Conservation (phyloP, 106 monocot species). For the Phalaenopsis aphrodite region DNA sequence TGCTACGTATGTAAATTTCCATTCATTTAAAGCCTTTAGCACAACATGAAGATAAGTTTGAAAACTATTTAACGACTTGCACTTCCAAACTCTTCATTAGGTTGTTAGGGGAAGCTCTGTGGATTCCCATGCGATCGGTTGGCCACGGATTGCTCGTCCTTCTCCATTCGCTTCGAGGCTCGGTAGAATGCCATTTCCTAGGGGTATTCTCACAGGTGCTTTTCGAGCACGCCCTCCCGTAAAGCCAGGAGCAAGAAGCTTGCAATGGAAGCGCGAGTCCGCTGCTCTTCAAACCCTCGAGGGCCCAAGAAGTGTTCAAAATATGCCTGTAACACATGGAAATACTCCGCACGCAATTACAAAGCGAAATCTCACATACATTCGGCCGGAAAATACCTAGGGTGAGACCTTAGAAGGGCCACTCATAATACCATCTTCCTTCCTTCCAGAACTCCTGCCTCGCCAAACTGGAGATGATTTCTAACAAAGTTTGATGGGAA, state of each 20-base stretch:
- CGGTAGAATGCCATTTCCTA: slow-evolving; percentile 42
- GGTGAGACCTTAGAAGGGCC: too few relatives aligned
- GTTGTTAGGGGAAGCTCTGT: slow-evolving; percentile 62
- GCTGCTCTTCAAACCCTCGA: slow-evolving; percentile 14
- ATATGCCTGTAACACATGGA: slow-evolving; percentile 3
- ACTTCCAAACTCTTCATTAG: slow-evolving; percentile 18
- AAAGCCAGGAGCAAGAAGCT: slow-evolving; percentile 66
- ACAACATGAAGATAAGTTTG: not conserved
- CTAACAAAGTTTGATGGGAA: not conserved
- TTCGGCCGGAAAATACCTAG: slow-evolving; percentile 38
- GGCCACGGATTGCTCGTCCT: slow-evolving; percentile 38
- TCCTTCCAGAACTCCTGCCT: not conserved
- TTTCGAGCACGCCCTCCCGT: slow-evolving; percentile 50
- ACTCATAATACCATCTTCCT: not conserved
- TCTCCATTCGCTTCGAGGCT: slow-evolving; percentile 41
- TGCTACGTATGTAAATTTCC: too few relatives aligned
- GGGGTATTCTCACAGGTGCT: slow-evolving; percentile 33
- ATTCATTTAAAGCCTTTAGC: not conserved
- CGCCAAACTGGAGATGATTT: not conserved
- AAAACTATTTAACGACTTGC: not conserved
- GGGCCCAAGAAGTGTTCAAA: slow-evolving; percentile 16
- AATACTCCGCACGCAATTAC: slow-evolving; percentile 2
- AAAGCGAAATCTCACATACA: slow-evolving; percentile 71
- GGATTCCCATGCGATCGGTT: slow-evolving; percentile 29
- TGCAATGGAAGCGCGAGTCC: slow-evolving; percentile 85